Evolutionary conservation across 306 rosid species (phyloP).

Genomic region (Vachellia collinsii): DNA sequence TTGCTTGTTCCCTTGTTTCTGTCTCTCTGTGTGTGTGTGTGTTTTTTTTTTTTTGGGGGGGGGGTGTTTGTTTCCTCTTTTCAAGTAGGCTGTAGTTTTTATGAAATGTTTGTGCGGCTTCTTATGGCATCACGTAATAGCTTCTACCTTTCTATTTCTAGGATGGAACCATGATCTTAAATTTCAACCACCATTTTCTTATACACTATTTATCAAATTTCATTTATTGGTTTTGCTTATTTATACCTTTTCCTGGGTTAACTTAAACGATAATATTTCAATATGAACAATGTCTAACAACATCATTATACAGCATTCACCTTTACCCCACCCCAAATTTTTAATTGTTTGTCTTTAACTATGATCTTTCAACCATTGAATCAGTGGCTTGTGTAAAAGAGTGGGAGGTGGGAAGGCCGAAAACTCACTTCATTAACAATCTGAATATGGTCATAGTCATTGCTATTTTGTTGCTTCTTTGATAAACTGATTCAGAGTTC

Average conservation of each 20-base stretch:
- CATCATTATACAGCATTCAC: not conserved
- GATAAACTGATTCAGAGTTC: slow-evolving; percentile 26
- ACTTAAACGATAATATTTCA: slow-evolving; percentile 6
- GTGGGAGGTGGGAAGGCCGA: slow-evolving; percentile 27
- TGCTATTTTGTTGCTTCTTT: not conserved
- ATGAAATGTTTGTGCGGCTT: not conserved
- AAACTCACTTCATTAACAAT: slow-evolving; percentile 1
- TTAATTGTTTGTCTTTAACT: slow-evolving; percentile 5
- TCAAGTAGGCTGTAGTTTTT: slow-evolving; percentile 28
- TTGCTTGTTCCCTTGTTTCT: slow-evolving; percentile 14
- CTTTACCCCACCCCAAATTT: not conserved
- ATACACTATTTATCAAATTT: not conserved
- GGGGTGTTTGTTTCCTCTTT: not conserved
- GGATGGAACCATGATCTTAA: not conserved
- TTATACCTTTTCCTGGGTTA: slow-evolving; percentile 2
- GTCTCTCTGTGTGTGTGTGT: too few relatives aligned
- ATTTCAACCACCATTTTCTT: not conserved
- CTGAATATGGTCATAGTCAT: slow-evolving; percentile 2
- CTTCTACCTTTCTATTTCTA: slow-evolving; percentile 18
- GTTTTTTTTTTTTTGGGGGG: too few relatives aligned
- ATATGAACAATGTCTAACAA: not conserved
- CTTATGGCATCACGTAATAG: not conserved
- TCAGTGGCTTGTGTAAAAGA: slow-evolving; percentile 8
- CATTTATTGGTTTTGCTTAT: not conserved
- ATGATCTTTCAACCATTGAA: not conserved